phyloP scores from a whole-genome alignment of 2,329 filamentous ascomycete species.

The Aureobasidium uvarum region DNA sequence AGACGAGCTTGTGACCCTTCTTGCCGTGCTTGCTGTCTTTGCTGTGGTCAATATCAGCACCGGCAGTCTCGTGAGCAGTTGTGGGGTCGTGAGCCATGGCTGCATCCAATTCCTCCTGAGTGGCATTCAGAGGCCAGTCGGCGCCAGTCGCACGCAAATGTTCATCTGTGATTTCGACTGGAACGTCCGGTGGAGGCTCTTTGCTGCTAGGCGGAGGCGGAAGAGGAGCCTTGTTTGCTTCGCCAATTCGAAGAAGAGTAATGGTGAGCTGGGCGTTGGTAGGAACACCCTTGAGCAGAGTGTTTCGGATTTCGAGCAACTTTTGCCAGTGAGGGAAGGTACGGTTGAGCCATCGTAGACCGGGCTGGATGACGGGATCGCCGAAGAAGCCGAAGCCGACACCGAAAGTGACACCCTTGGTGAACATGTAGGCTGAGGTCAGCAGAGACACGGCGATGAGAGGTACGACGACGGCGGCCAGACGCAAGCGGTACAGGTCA shows the following conservation, averaged over 20 bases:
- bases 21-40: conserved; percentile 51
- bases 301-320: conserved; percentile 70
- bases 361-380: conserved; percentile 66
- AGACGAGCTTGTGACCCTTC: conserved; percentile 54
- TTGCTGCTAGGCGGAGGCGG: conserved; percentile 56
- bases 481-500: conserved; percentile 46
- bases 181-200: conserved; percentile 50
- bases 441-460: conserved; percentile 46
- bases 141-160: conserved; percentile 54
- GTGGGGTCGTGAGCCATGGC: conserved; percentile 54
- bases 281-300: conserved; percentile 74
- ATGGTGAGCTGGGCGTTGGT: conserved; percentile 83
- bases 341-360: conserved; percentile 59
- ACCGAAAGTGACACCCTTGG: conserved; percentile 64
- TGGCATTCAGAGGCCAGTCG: conserved; percentile 60
- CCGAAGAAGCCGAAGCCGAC: conserved; percentile 77
- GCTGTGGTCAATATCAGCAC: conserved; percentile 53
- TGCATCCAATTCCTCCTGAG: conserved; percentile 62
- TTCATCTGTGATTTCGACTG: conserved; percentile 51
- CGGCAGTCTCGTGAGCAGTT: conserved; percentile 50
- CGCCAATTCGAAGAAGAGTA: conserved; percentile 76
- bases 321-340: conserved; percentile 71
- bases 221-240: conserved; percentile 75
- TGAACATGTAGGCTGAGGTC: conserved; percentile 51
- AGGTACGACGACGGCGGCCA: conserved; percentile 49